Conservation (phyloP, 495 filamentous ascomycete genomes). For the Pseudoneurospora amorphoporcata region DNA sequence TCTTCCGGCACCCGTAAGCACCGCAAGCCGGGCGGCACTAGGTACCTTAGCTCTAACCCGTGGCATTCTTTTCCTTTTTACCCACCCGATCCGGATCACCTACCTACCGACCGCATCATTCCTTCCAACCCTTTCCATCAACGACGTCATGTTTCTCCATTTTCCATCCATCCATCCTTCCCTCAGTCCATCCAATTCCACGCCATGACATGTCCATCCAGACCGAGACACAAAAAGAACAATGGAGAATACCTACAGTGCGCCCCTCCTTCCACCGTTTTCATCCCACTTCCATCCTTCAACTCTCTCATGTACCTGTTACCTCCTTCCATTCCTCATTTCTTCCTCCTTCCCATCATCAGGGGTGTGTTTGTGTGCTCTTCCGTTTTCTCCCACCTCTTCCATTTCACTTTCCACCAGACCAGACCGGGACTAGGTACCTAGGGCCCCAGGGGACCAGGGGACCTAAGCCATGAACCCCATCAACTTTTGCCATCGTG, state of each 20-base stretch:
- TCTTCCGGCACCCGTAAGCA: background rate
- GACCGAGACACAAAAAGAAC: background rate
- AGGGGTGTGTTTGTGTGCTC: background rate
- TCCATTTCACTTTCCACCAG: background rate
- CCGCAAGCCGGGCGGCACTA: background rate
- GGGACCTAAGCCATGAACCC: background rate
- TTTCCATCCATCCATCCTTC: background rate
- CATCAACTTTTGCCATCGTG: background rate
- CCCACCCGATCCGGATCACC: background rate
- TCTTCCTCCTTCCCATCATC: background rate
- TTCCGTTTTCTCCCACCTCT: background rate
- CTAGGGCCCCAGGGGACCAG: too few species aligned
- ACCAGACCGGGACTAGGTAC: too few species aligned
- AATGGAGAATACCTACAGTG: background rate
- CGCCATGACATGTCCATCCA: background rate
- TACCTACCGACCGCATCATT: background rate
- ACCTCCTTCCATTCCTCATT: background rate
- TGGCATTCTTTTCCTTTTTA: background rate
- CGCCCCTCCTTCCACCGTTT: background rate
- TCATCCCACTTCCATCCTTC: background rate
- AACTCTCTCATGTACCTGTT: background rate
- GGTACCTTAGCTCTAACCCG: background rate
- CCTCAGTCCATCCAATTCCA: background rate
- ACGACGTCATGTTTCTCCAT: background rate
- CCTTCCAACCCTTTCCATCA: background rate